phyloP scores from a whole-genome alignment of 2,329 filamentous ascomycete species.

The Fusarium tupiense region DNA sequence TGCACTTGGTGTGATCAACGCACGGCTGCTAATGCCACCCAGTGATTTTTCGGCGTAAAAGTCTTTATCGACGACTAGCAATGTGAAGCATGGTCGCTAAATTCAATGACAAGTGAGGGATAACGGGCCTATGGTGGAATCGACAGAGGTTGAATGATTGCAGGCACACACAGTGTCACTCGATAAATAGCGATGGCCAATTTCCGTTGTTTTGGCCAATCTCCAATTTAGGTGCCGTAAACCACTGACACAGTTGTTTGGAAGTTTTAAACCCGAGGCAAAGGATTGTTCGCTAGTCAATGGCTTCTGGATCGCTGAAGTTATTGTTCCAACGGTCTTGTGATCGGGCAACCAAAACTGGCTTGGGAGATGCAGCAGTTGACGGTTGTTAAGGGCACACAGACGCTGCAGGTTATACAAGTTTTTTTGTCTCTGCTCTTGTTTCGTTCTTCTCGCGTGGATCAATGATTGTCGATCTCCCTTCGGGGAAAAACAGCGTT shows the following conservation, averaged over 20 bases:
- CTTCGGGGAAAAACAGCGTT: slow-evolving; percentile 14
- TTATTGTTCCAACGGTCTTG: not conserved
- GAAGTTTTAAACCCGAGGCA: not conserved
- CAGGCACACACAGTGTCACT: slow-evolving; percentile 12
- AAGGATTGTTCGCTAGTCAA: not conserved
- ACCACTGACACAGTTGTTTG: not conserved
- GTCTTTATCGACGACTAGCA: slow-evolving; percentile 28
- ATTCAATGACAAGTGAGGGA: not conserved
- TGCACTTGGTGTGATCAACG: not conserved
- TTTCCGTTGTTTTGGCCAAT: not conserved
- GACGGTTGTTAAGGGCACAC: slow-evolving; percentile 15
- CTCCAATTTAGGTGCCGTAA: not conserved
- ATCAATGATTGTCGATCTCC: slow-evolving; percentile 10
- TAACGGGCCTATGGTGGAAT: not conserved
- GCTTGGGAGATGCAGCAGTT: slow-evolving; percentile 22
- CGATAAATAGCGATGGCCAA: not conserved
- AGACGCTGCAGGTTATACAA: slow-evolving; percentile 22
- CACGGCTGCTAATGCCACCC: slow-evolving; percentile 19
- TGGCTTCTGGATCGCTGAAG: slow-evolving; percentile 1
- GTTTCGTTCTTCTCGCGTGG: slow-evolving; percentile 19
- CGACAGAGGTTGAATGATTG: slow-evolving; percentile 1
- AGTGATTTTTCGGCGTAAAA: slow-evolving; percentile 14
- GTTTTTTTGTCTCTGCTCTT: slow-evolving; percentile 6
- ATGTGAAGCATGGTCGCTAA: slow-evolving; percentile 39
- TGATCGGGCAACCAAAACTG: slow-evolving; percentile 13